These are phyloP conservation scores for Passiflora organensis DNA, from an alignment of 345 rosid genomes.

Conservation along the genomic window DNA sequence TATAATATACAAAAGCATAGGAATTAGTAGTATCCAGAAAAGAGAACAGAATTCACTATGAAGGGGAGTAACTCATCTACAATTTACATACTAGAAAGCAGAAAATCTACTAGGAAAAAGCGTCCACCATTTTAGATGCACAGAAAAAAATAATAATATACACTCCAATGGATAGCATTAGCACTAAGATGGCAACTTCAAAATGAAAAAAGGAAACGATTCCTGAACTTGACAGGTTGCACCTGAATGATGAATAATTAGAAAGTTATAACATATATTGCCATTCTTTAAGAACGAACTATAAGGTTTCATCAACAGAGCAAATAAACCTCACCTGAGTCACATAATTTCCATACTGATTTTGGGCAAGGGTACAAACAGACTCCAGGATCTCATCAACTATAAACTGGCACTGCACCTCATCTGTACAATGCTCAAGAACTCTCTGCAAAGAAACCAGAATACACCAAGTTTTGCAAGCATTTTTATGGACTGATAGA, in stretches of 20 bases:
- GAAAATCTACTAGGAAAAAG: background rate
- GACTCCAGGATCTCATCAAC: conserved; percentile 91
- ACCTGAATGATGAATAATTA: background rate
- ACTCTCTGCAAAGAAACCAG: conserved; percentile 57
- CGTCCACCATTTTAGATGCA: too few relatives aligned
- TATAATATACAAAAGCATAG: background rate
- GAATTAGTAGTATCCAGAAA: background rate
- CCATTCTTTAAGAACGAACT: background rate
- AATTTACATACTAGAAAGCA: too few relatives aligned
- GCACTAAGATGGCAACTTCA: too few relatives aligned
- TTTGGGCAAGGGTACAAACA: conserved; percentile 73
- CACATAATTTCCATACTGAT: conserved; percentile 97
- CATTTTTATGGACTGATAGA: background rate
- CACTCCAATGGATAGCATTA: too few relatives aligned
- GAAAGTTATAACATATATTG: background rate
- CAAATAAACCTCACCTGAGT: conserved; percentile 58
- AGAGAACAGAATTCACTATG: background rate
- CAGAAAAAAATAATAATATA: too few relatives aligned
- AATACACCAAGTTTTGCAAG: conserved; percentile 7
- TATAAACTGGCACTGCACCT: conserved; percentile 64
- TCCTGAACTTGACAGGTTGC: background rate
- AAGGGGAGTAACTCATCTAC: too few relatives aligned
- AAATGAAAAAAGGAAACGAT: too few relatives aligned
- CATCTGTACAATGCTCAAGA: conserved; percentile 88
- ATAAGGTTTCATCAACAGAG: background rate